Evolutionary conservation across 2,329 filamentous ascomycete genomes (phyloP), one percentile per base, ranked within the genome.

Genomic region (Emmonsiellopsis sp.): DNA sequence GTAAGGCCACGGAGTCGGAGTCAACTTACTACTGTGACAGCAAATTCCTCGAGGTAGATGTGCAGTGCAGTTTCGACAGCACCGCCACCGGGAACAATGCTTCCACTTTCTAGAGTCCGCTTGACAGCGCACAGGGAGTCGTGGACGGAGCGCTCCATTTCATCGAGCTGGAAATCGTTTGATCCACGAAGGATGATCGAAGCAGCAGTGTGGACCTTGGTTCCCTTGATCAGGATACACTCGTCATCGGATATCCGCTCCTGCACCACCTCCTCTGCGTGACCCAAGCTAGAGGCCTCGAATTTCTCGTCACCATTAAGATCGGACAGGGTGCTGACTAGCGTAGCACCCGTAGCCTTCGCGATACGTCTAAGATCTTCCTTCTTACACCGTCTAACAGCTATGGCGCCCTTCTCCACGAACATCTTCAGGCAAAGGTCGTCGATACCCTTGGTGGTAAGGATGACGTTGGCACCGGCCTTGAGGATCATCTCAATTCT

Each of bases 191-290:
- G 86, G 62, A 98, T 94, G 71, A 96, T 90, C 14, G 93, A 98
- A 33, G 93, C 91, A 6, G 91, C 95, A 2, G 87, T 93, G 74
- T 93, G 89, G 32, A 87, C 82, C 77, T 96, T 97, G 65, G 93
- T 95, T 53, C 92, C 92, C 78, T 93, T 95, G 69, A 98, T 81
- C 58, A 98, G 76, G 61, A 98, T 98, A 72, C 92, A 97, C 77
- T 98, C 93, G 63, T 98, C 93, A 65, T 98, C 93, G 2, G 93
- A 97, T 69, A 98, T 97, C 65, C 92, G 87, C 78, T 97, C 93
- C 73, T 98, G 93, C n/a, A 87, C 82, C 58, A 98, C 92, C 74
- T 97, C 93, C 63, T 98, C 93, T 11, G 93, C 93, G 59, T 89
- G 79, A 56, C 93, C 93, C 39, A 98, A 79, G 67, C 88, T 88